phyloP scores from a whole-genome alignment of 2,329 filamentous ascomycete genomes.

The Monosporascus sp. region DNA sequence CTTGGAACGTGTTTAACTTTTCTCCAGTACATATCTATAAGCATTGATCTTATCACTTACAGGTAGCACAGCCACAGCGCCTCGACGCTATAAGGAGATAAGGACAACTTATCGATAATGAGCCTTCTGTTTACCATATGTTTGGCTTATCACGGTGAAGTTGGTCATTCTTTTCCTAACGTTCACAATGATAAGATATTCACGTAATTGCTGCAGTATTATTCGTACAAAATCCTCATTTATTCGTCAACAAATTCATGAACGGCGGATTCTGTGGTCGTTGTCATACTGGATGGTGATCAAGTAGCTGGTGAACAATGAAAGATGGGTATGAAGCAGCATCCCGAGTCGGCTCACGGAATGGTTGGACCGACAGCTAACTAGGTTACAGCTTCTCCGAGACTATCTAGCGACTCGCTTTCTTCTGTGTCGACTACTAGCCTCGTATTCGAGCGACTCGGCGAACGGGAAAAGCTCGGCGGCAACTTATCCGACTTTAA shows the following conservation, averaged over 20 bases:
- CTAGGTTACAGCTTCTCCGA: constrained; percentile 23
- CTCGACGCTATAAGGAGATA: no score
- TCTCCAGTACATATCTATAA: no score
- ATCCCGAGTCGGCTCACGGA: not conserved
- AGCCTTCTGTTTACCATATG: no score
- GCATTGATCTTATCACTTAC: no score
- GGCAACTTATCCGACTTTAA: constrained; percentile 33
- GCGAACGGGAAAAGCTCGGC: constrained; percentile 44
- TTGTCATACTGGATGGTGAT: not conserved
- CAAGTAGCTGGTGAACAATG: not conserved
- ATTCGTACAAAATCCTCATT: no score
- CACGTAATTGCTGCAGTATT: no score
- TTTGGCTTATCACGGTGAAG: no score
- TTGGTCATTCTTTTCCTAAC: no score
- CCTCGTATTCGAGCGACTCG: constrained; percentile 72
- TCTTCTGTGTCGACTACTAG: constrained; percentile 83
- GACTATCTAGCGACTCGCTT: constrained; percentile 52
- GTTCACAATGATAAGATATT: no score
- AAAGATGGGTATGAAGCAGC: not conserved
- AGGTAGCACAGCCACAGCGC: no score
- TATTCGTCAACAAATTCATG: not conserved
- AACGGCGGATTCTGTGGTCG: not conserved
- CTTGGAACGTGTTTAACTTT: no score
- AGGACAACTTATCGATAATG: no score
- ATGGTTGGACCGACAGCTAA: constrained; percentile 3